phyloP scores from a whole-genome alignment of 768 basidiomycete genomes.

The Lentinula raphanica region DNA sequence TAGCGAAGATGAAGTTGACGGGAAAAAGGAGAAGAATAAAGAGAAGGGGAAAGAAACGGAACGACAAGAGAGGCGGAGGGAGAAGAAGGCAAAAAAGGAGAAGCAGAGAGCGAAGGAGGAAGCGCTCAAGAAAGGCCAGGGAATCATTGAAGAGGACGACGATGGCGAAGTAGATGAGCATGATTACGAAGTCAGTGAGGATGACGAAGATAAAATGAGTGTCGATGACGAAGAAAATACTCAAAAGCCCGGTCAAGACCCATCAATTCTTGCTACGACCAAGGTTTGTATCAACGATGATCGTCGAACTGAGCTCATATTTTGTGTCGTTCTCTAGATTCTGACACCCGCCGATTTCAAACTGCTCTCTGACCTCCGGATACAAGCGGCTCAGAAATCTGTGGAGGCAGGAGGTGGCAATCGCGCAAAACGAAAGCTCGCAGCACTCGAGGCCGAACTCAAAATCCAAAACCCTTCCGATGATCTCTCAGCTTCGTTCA shows the following conservation, averaged over 20 bases:
- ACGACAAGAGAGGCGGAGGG: slow-evolving; percentile 15
- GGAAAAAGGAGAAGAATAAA: slow-evolving; percentile 42
- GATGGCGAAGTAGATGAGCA: background rate
- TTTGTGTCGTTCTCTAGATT: slow-evolving; percentile 50
- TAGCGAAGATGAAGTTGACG: slow-evolving; percentile 72
- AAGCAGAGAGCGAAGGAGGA: background rate
- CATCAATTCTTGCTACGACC: slow-evolving; percentile 72
- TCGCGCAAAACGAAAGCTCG: slow-evolving; percentile 86
- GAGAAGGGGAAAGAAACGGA: slow-evolving; percentile 19
- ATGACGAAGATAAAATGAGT: slow-evolving; percentile 55
- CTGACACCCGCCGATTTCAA: slow-evolving; percentile 97
- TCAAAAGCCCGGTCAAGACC: slow-evolving; percentile 20
- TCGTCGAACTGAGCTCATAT: background rate
- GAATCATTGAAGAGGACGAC: background rate
- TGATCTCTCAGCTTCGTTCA: slow-evolving; percentile 41
- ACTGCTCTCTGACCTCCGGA: slow-evolving; percentile 79
- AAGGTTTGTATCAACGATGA: slow-evolving; percentile 45
- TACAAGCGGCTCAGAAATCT: slow-evolving; percentile 68
- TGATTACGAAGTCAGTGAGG: slow-evolving; percentile 75
- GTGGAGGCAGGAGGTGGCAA: slow-evolving; percentile 67
- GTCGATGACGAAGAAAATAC: slow-evolving; percentile 31
- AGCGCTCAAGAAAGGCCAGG: background rate
- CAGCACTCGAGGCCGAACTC: slow-evolving; percentile 67
- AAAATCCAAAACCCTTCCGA: slow-evolving; percentile 26
- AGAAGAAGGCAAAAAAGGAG: slow-evolving; percentile 11